Base-by-base conservation (phyloP, 345 rosid species). In the Rubroshorea leprosula region DNA sequence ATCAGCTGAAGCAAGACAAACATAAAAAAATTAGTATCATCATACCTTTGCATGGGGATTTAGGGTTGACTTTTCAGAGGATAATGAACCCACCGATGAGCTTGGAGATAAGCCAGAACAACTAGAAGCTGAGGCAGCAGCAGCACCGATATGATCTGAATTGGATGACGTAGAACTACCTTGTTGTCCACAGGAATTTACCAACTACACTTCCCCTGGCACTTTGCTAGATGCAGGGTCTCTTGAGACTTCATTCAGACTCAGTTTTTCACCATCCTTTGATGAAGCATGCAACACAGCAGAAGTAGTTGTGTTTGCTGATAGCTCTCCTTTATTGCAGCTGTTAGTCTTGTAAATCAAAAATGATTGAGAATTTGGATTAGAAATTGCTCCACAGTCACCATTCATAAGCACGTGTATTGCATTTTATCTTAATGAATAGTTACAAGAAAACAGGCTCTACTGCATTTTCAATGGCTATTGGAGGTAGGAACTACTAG, bases 21-120 rank as follows among this genome's bases (percentile, higher is more conserved):
- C 14, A 43, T n/a, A n/a, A 61, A 54, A 39, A 35, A 46, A 57
- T 51, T 27, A 44, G 55, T 49, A 51, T 29, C 46, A 87, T 35
- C 12, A 13, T 35, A 35, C 97, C 97, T 90, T 87, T 16, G 93
- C 96, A 72, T 78, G 48, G 29, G 93, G 95, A 65, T 90, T 83
- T 48, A 85, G 70, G 6, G 82, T 67, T 56, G 89, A 85, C 64
- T 77, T 80, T 74, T 83, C 97, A 58, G 90, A 77, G 54, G 96
- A 78, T 49, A 80, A 66, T 41, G 94, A 87, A 27, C 89, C 87
- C 61, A 83, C 23, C 56, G 97, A 90, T 22, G 94, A 87, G 79
- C 87, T 83, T 63, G 97, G 92, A 22, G 95, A 79, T 70, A 88
- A 57, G 55, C 69, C 83, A 71, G 84, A 69, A 66, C 68, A 77